A percentile compares a stretch with the other conserved stretches of the same genome.
Conservation (phyloP, 306 rosid genomes). For the Nissolia schottii region DNA sequence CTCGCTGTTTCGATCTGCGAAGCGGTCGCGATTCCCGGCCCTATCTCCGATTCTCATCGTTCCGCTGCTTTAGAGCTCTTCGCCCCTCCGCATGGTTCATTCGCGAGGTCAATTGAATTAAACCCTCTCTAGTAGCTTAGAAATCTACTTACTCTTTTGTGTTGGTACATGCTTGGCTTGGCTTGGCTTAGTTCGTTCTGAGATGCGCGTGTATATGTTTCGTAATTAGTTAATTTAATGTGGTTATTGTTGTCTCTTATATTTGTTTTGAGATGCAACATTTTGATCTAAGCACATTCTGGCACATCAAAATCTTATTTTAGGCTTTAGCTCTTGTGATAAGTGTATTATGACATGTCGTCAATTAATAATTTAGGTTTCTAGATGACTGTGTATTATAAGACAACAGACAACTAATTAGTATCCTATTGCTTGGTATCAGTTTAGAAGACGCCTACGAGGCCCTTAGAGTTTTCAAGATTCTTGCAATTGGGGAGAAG, state of each 20-base stretch:
- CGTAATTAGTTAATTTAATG: not conserved
- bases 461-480: slow-evolving; percentile 67
- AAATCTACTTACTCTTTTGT: not conserved
- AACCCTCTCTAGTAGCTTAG: slow-evolving; percentile 1
- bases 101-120: slow-evolving; percentile 60
- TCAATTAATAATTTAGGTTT: not conserved
- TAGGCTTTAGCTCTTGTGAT: no score
- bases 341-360: no score
- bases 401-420: slow-evolving; percentile 16
- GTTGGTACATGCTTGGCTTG: not conserved
- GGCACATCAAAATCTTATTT: not conserved
- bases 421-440: slow-evolving; percentile 21
- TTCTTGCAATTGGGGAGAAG: slow-evolving; percentile 63
- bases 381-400: not conserved
- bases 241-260: not conserved
- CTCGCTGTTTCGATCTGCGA: slow-evolving; percentile 45
- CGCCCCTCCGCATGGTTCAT: slow-evolving; percentile 45
- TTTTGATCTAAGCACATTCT: not conserved
- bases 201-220: not conserved
- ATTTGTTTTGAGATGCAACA: not conserved
- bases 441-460: slow-evolving; percentile 84
- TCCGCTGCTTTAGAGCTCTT: slow-evolving; percentile 70
- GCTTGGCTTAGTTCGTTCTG: not conserved
- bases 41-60: slow-evolving; percentile 67
- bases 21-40: slow-evolving; percentile 32